A percentile compares a stretch with the other conserved stretches of the same genome.
phyloP scores from a whole-genome alignment of 257 asterid genomes.

The Rauvolfia tetraphylla region DNA sequence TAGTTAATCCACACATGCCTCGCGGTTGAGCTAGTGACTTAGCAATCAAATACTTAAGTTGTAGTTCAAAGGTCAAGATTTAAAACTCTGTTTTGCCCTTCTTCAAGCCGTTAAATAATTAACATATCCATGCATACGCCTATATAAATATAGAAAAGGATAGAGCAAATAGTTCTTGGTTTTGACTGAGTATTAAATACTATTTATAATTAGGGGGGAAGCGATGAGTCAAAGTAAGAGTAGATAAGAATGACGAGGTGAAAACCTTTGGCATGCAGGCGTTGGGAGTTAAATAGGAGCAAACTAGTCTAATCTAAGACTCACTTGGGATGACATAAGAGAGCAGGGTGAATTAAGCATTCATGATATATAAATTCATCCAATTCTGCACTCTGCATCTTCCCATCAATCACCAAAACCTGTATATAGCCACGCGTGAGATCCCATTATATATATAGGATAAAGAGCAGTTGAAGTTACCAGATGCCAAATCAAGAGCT shows the following conservation, averaged over 20 bases:
- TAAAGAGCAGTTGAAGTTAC: background rate
- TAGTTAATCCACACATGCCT: too few relatives aligned
- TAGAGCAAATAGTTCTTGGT: too few relatives aligned
- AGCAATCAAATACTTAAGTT: background rate
- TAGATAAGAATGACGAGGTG: background rate
- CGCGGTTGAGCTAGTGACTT: background rate
- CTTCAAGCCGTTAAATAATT: too few relatives aligned
- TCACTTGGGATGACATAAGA: slow-evolving; percentile 85
- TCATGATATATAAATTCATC: slow-evolving; percentile 97
- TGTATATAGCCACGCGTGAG: slow-evolving; percentile 11
- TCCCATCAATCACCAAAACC: slow-evolving; percentile 96
- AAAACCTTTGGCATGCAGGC: slow-evolving; percentile 16
- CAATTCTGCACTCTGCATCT: slow-evolving; percentile 98
- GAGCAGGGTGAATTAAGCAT: slow-evolving; percentile 93
- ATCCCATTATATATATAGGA: background rate
- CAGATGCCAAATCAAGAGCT: background rate
- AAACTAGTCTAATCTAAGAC: slow-evolving; percentile 6
- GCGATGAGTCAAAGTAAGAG: slow-evolving; percentile 1
- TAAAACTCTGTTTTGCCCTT: too few relatives aligned
- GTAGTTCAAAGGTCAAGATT: background rate
- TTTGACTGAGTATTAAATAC: background rate
- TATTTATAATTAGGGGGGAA: background rate
- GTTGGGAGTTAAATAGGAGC: background rate
- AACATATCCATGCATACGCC: too few relatives aligned
- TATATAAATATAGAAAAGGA: too few relatives aligned